Conservation (phyloP, 2,329 filamentous ascomycete species). For the Pestalotiopsis sp. region DNA sequence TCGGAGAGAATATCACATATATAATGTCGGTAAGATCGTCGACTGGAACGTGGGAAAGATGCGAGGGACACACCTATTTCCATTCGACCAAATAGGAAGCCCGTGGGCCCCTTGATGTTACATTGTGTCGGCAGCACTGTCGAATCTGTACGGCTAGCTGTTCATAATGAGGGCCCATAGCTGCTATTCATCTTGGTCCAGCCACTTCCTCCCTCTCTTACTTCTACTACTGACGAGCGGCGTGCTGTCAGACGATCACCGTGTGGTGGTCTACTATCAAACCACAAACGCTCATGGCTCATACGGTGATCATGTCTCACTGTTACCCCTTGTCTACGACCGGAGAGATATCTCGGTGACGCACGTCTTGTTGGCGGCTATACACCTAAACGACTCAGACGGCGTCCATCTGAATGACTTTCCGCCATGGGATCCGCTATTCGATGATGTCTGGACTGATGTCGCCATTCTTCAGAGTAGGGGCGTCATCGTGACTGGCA, state of each 20-base stretch:
- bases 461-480: constrained; percentile 69
- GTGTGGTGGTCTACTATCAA: constrained; percentile 56
- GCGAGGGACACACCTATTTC: no score
- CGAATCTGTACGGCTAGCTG: neutral
- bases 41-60: no score
- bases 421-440: constrained; percentile 66
- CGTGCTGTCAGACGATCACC: constrained; percentile 28
- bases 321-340: constrained; percentile 51
- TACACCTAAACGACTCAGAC: constrained; percentile 72
- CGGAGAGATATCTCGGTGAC: constrained; percentile 58
- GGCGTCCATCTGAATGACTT: constrained; percentile 82
- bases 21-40: no score
- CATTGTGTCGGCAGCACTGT: neutral
- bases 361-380: constrained; percentile 83
- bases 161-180: constrained; percentile 11
- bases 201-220: constrained; percentile 21
- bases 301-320: constrained; percentile 47
- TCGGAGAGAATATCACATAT: no score
- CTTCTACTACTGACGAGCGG: constrained; percentile 20
- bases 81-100: neutral
- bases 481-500: constrained; percentile 79
- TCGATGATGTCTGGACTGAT: constrained; percentile 77
- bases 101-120: neutral
- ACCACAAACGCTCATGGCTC: constrained; percentile 48
- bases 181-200: constrained; percentile 18